Evolutionary conservation across 768 basidiomycete species (phyloP), one percentile per base, ranked within the genome.

Genomic region (Suillus subaureus): DNA sequence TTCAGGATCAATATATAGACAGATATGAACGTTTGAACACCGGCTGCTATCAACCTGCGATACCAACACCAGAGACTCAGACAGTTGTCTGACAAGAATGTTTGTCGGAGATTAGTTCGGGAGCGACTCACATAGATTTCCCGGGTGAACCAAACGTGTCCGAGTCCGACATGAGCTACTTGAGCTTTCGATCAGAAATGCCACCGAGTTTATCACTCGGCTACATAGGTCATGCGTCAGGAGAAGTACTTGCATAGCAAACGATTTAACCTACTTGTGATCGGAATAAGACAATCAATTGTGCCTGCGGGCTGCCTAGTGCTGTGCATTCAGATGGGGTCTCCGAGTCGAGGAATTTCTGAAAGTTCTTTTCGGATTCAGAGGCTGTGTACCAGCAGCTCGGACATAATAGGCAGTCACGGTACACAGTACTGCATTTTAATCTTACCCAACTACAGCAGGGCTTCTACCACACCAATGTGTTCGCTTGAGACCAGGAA

Each of bases 221-320:
- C 51, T 31, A 4, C 8, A 26, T 52, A 49, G 23, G 51, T 16
- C 23, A 15, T 52, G 15, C 51, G 1, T 18, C n/a, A n/a, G n/a
- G n/a, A n/a, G n/a, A n/a, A n/a, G n/a, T n/a, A n/a, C 28, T 21
- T 54, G 31, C 52, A 31, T 54, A 18, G 52, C 52, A 54, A 54
- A 33, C 16, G 28, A 54, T 54, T 54, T 54, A 54, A 31, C 52
- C 52, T 54, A 54, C 31, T 55, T 12, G 33, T 55, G 54, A 55
- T 18, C 31, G 54, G 31, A 55, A 55, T 55, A n/a, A 11, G 33
- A 13, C 54, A 6, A 33, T 33, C 31, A 21, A 54, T 6, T 33
- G 52, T 54, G 21, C 52, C 52, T 33, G 31, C n/a, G n/a, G n/a
- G n/a, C n/a, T n/a, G n/a, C n/a, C n/a, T n/a, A n/a, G n/a, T n/a